phyloP scores from a whole-genome alignment of 371 early-diverging fungal genomes.

The Mortierella sp. region DNA sequence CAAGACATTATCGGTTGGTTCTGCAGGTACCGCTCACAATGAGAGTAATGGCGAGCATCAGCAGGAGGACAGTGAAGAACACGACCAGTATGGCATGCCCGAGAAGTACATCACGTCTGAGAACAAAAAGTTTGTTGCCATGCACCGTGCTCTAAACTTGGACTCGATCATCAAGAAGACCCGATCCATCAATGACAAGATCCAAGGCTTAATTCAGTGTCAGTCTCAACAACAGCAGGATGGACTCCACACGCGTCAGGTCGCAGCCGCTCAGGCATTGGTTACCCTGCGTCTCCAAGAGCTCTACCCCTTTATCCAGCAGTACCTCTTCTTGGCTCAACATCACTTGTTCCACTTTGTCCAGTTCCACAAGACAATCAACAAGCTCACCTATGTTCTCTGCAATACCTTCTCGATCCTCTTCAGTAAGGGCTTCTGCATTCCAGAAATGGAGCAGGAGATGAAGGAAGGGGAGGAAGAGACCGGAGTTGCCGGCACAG shows the following conservation, averaged over 20 bases:
- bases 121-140: conserved; percentile 47
- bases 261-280: conserved; percentile 38
- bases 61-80: conserved; percentile 23
- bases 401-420: conserved; percentile 78
- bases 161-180: conserved; percentile 43
- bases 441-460: conserved; percentile 76
- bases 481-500: conserved; percentile 78
- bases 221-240: conserved; percentile 7
- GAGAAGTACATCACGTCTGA: conserved; percentile 61
- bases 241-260: conserved; percentile 2
- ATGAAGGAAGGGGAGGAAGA: conserved; percentile 72
- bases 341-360: conserved; percentile 70
- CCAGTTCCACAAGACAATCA: conserved; percentile 75
- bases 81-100: conserved; percentile 64
- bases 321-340: conserved; percentile 72
- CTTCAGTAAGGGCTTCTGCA: conserved; percentile 87
- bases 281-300: conserved; percentile 58
- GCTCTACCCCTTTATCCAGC: conserved; percentile 71
- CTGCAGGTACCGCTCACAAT: not conserved
- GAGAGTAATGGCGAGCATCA: not conserved
- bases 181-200: conserved; percentile 45
- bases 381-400: conserved; percentile 74
- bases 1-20: conserved; percentile 16
- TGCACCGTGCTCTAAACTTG: conserved; percentile 49
- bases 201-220: conserved; percentile 31